Percentiles rank a stretch among this genome's conserved stretches.
Evolutionary conservation across 2,329 filamentous ascomycete genomes (phyloP).

Genomic region (Uncinocarpus reesii): DNA sequence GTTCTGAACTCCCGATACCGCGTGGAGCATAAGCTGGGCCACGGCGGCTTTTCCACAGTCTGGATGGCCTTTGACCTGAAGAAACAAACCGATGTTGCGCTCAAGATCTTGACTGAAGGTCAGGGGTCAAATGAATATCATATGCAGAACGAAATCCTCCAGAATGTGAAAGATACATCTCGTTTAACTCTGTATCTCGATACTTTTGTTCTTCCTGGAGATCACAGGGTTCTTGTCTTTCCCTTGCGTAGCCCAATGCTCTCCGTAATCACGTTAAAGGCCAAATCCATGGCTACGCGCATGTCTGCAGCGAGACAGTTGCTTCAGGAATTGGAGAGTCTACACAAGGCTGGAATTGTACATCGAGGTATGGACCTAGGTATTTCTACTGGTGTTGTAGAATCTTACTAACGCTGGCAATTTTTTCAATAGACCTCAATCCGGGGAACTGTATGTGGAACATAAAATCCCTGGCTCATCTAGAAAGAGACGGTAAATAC

Average conservation of each 20-base stretch:
- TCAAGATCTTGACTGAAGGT: conserved; percentile 12
- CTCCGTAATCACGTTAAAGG: background rate
- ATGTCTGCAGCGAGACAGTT: conserved; percentile 26
- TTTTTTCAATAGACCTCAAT: conserved; percentile 13
- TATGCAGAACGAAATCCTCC: conserved; percentile 14
- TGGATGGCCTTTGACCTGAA: conserved; percentile 17
- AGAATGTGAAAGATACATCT: conserved; percentile 15
- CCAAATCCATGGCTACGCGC: conserved; percentile 13
- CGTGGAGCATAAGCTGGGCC: conserved; percentile 16
- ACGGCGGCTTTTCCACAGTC: conserved; percentile 16
- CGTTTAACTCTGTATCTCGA: conserved; percentile 11
- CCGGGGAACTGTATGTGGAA: conserved; percentile 14
- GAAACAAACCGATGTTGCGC: conserved; percentile 13
- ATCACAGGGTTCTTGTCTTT: conserved; percentile 6
- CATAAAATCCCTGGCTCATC: conserved; percentile 7
- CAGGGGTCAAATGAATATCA: conserved; percentile 11
- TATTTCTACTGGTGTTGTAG: background rate
- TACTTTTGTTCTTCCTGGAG: conserved; percentile 11
- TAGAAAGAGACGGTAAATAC: conserved; percentile 10
- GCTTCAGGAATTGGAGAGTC: conserved; percentile 20
- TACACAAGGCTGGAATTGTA: conserved; percentile 19
- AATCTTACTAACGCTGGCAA: conserved; percentile 3
- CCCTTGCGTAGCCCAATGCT: background rate
- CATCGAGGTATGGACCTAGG: conserved; percentile 8
- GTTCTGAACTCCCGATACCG: conserved; percentile 14